Evolutionary conservation across 2,329 filamentous ascomycete genomes (phyloP), one percentile per base, ranked within the genome.

Genomic region (Pseudogymnoascus verrucosus): DNA sequence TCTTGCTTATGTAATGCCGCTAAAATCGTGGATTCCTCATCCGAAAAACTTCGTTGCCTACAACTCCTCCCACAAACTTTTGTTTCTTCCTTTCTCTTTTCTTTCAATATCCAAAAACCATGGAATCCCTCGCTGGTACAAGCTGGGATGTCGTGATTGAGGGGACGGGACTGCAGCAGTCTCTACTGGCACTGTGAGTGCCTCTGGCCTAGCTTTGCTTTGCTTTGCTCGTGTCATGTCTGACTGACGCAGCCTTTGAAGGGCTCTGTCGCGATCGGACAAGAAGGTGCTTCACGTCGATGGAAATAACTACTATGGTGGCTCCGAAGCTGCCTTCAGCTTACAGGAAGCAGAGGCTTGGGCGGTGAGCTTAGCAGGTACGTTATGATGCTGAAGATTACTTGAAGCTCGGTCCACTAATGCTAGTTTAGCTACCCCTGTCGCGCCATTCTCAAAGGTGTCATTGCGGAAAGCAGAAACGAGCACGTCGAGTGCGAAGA

Each of bases 211-310:
- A 62, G 31, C 31, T 34, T 34, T 34, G 61, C 60, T 39, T 63
- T 60, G 67, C 51, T 57, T 57, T 57, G 67, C 69, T 69, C 68
- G 70, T 69, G 71, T 76, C 78, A 78, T 78, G 74, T 86, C 86
- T 89, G 85, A 90, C 88, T 90, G 84, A 91, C 87, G 76, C 77
- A 88, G 83, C 77, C 74, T 72, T 75, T 77, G 69, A 82, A 98
- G 93, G 83, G 89, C 93, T 71, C 83, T 98, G 71, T 98, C 93
- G 69, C 89, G 93, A 73, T 96, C 92, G 67, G 88, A 87, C 74
- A 96, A 96, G 81, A 95, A 91, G 71, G 85, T 97, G 68, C 84
- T 98, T 65, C 93, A 98, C 75, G 80, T 97, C 74, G 93, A 98
- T 74, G 83, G 84, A 67, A 93, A 96, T 78, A 82, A 87, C 66